Conservation (phyloP, 805 yeast species). For the Myxozyma udenii region DNA sequence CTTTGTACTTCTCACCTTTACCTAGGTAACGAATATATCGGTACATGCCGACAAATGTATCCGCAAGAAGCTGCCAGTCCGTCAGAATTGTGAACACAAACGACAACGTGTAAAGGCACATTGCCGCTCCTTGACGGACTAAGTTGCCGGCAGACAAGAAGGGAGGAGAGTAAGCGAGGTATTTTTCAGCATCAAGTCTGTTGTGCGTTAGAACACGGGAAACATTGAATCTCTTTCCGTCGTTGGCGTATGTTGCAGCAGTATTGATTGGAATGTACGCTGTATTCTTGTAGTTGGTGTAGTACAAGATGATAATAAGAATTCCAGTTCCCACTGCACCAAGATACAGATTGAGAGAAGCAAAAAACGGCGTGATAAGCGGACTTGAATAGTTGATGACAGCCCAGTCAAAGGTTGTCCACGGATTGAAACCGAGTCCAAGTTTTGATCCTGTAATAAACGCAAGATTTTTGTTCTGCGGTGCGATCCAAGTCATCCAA, state of each 20-base stretch:
- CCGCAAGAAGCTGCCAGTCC: conserved; percentile 12
- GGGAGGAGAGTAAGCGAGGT: conserved; percentile 60
- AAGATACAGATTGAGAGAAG: conserved; percentile 44
- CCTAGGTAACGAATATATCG: conserved; percentile 41
- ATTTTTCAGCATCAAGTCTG: conserved; percentile 47
- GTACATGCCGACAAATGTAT: conserved; percentile 4
- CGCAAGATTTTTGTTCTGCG: conserved; percentile 54
- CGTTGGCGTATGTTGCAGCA: conserved; percentile 49
- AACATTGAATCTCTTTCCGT: conserved; percentile 51
- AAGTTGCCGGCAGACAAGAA: conserved; percentile 55
- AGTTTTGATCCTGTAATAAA: conserved; percentile 60
- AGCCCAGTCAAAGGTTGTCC: conserved; percentile 69
- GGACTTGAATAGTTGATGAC: conserved; percentile 35
- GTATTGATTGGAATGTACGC: conserved; percentile 55
- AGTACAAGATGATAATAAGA: conserved; percentile 50
- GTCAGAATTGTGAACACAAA: conserved; percentile 41
- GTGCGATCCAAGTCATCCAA: conserved; percentile 66
- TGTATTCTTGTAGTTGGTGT: conserved; percentile 54
- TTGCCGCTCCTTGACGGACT: conserved; percentile 56
- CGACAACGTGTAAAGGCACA: conserved; percentile 56
- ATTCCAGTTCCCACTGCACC: conserved; percentile 49
- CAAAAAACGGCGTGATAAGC: conserved; percentile 16
- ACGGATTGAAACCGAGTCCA: conserved; percentile 66
- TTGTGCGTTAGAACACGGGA: conserved; percentile 48
- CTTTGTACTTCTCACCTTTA: conserved; percentile 56